Evolutionary conservation across 805 yeast genomes (phyloP).

Genomic region (Maudiozyma barnettii): DNA sequence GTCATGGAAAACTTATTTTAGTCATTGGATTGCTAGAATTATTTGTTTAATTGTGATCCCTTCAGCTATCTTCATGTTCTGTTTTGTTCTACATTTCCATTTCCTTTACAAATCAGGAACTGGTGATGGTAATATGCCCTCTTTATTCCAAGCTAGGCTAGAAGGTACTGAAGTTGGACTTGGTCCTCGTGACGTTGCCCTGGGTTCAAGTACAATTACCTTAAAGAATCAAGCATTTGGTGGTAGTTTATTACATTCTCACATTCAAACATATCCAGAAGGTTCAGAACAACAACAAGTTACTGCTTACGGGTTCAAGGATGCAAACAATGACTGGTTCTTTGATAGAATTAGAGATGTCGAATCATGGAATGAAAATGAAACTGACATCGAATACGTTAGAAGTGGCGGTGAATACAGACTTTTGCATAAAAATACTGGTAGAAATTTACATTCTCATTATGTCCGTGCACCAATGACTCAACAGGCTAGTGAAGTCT

Average conservation of each 20-base stretch:
- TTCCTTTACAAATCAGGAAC: constrained; percentile 65
- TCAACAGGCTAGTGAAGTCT: constrained; percentile 63
- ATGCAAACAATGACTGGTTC: constrained; percentile 74
- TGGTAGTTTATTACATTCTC: constrained; percentile 80
- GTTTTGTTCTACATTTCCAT: constrained; percentile 70
- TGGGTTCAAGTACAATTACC: constrained; percentile 44
- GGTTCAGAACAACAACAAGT: constrained; percentile 93
- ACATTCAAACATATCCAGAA: constrained; percentile 73
- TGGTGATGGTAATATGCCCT: constrained; percentile 74
- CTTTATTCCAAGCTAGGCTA: constrained; percentile 72
- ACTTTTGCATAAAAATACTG: constrained; percentile 59
- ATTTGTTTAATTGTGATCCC: constrained; percentile 60
- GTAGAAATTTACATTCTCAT: constrained; percentile 78
- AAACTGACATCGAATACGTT: constrained; percentile 31
- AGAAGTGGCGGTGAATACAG: constrained; percentile 61
- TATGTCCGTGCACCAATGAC: constrained; percentile 65
- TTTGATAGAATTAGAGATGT: constrained; percentile 49
- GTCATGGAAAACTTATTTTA: constrained; percentile 39
- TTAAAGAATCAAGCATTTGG: constrained; percentile 59
- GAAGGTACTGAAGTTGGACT: constrained; percentile 51
- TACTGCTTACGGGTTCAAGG: constrained; percentile 86
- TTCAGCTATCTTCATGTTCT: constrained; percentile 46
- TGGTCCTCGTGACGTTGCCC: constrained; percentile 64
- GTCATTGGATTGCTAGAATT: constrained; percentile 61
- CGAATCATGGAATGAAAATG: constrained; percentile 22